Percentiles rank a stretch among this genome's conserved stretches.
These are phyloP conservation scores for Hypoxylon sp. DNA, from an alignment of 2,329 filamentous ascomycete species.

Conservation along the genomic window DNA sequence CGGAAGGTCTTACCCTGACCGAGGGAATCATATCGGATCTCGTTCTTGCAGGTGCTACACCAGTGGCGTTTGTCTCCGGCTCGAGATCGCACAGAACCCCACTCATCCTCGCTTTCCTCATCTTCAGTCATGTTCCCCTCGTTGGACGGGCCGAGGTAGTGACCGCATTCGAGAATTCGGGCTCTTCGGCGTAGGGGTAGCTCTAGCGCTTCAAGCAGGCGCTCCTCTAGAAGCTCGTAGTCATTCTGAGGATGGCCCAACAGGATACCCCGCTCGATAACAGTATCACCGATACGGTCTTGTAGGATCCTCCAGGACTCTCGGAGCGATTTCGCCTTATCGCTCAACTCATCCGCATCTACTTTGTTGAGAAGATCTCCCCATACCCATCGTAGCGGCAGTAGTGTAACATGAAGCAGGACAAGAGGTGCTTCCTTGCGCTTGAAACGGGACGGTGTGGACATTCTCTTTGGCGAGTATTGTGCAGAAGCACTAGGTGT, in stretches of 20 bases:
- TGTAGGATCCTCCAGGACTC: constrained; percentile 77
- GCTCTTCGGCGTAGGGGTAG: constrained; percentile 75
- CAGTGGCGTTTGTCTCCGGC: constrained; percentile 63
- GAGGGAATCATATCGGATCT: constrained; percentile 69
- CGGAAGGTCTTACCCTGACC: constrained; percentile 74
- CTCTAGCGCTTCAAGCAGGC: constrained; percentile 81
- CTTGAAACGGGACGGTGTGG: constrained; percentile 72
- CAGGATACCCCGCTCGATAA: constrained; percentile 80
- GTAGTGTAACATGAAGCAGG: constrained; percentile 81
- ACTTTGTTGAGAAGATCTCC: constrained; percentile 66
- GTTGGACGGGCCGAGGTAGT: constrained; percentile 77
- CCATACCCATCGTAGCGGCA: constrained; percentile 79
- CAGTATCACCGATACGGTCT: constrained; percentile 79
- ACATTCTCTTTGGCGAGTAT: constrained; percentile 67
- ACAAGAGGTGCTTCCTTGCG: constrained; percentile 77
- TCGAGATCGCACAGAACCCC: constrained; percentile 55
- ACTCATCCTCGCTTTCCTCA: constrained; percentile 64
- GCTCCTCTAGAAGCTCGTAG: constrained; percentile 84
- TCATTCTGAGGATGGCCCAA: constrained; percentile 84
- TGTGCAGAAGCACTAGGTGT: constrained; percentile 67
- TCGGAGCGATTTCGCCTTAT: constrained; percentile 66
- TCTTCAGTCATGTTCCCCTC: constrained; percentile 61
- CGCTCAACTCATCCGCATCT: constrained; percentile 52
- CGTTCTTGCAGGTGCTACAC: constrained; percentile 69
- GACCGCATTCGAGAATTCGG: constrained; percentile 80